These are phyloP conservation scores for Coprinopsis cinerea DNA, from an alignment of 768 basidiomycete genomes.

Conservation along the genomic window DNA sequence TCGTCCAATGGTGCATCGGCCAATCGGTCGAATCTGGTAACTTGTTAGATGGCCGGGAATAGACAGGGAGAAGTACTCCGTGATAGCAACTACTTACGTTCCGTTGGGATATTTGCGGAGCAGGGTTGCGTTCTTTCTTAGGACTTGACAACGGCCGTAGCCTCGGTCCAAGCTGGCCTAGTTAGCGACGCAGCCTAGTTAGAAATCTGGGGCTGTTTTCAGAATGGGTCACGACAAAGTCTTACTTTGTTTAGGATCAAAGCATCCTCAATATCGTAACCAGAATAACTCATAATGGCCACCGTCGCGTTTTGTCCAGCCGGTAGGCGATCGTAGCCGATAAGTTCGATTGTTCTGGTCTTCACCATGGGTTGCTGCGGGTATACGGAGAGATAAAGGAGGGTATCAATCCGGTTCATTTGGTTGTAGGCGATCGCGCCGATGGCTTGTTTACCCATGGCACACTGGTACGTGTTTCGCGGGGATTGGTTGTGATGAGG, in stretches of 20 bases:
- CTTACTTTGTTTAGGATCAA: conserved; percentile 88
- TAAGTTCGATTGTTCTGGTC: conserved; percentile 94
- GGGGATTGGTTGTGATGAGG: conserved; percentile 99
- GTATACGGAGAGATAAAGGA: conserved; percentile 96
- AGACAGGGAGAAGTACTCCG: conserved; percentile 1
- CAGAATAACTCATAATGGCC: conserved; percentile 98
- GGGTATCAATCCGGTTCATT: conserved; percentile 93
- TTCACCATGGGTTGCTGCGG: conserved; percentile 99
- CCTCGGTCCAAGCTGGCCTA: conserved; percentile 95
- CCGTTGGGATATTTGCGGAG: conserved; percentile 97
- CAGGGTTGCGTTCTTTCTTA: conserved; percentile 91
- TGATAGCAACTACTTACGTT: conserved; percentile 55
- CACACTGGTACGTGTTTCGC: conserved; percentile 98
- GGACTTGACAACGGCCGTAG: conserved; percentile 95
- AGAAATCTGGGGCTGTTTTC: neutral
- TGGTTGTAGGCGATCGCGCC: conserved; percentile 99
- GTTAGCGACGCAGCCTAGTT: conserved; percentile 1
- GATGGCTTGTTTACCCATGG: conserved; percentile 99
- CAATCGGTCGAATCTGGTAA: conserved; percentile 77
- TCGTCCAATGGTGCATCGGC: conserved; percentile 89
- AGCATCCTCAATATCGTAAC: conserved; percentile 99
- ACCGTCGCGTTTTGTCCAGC: conserved; percentile 98
- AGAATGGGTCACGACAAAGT: neutral
- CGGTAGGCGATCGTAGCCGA: conserved; percentile 94
- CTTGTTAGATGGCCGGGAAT: conserved; percentile 1